Evolutionary conservation across 2,329 filamentous ascomycete genomes (phyloP), one percentile per base, ranked within the genome.

Genomic region (Pseudodiploospora longispora): DNA sequence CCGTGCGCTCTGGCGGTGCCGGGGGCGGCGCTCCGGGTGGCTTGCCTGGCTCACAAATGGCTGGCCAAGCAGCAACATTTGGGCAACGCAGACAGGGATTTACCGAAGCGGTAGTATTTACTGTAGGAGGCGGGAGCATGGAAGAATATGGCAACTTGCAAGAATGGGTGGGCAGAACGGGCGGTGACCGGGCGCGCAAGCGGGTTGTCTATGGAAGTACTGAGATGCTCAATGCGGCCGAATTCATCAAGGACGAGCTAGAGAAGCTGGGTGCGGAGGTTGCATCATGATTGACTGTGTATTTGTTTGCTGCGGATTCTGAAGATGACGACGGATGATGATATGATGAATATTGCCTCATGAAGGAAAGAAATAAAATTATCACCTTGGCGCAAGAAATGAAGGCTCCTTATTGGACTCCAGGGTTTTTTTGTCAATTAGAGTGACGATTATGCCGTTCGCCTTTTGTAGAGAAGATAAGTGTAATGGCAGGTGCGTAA

Each of bases 101-200:
- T 64, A 86, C 80, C 40, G 90, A 95, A 58, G 87, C 88, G 1
- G 83, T 95, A 43, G 87, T 95, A n/a, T 95, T 96, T 60, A 91
- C 87, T 0, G 88, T 94, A 3, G 93, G 93, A 4, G 93, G 94
- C 38, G 93, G 93, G 36, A 96, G 89, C 61, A 97, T 98, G 87
- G 93, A 98, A 55, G 93, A 98, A 63, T 98, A 97, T 61, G 91
- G 90, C 19, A 98, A 98, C 64, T 63, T 98, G 61, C 88, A 95
- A 61, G 93, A 97, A 60, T 98, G 93, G 93, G 88, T 91, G 5
- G 81, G 80, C 62, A 76, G 91, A 52, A 89, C 87, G 4, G 72
- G 74, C 39, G 80, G 80, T 10, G 76, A 78, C 44, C 76, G 80
- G 6, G 75, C 79, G 27, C 84, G 80, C 62, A 85, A 87, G 65